These are phyloP conservation scores for Thalassiosira ordinaria DNA, from an alignment of 352 stramenopile genomes.

Conservation along the genomic window DNA sequence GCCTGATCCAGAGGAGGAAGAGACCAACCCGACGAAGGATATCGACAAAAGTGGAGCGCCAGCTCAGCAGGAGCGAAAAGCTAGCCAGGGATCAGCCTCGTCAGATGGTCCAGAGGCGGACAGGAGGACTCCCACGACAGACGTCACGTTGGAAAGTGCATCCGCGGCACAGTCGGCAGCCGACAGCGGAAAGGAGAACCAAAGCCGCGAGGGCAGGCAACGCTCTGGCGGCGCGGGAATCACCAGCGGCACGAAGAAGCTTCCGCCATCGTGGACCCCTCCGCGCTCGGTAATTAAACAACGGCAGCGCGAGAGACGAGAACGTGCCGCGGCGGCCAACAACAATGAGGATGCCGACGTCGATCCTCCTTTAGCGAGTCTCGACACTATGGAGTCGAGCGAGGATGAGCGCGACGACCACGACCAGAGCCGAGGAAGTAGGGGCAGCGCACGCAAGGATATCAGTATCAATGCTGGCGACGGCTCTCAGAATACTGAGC, in stretches of 20 bases:
- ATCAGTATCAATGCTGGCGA: neutral
- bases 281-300: too few species aligned
- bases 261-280: conserved; percentile 7
- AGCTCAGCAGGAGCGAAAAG: neutral
- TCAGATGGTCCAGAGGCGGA: too few species aligned
- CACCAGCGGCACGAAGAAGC: conserved; percentile 7
- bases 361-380: conserved; percentile 30
- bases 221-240: neutral
- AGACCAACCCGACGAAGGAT: conserved; percentile 4
- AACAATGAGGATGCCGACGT: neutral
- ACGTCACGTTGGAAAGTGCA: too few species aligned
- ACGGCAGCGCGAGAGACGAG: too few species aligned
- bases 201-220: conserved; percentile 13
- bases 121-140: too few species aligned
- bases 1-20: conserved; percentile 34
- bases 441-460: neutral
- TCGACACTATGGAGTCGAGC: conserved; percentile 36
- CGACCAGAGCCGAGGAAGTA: neutral
- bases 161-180: neutral
- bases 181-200: conserved; percentile 38
- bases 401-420: conserved; percentile 23
- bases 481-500: conserved; percentile 1
- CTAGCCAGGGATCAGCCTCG: conserved; percentile 26
- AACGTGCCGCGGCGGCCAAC: neutral
- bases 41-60: neutral